Evolutionary conservation across 2,329 filamentous ascomycete genomes (phyloP).

Genomic region (Cytospora mali): DNA sequence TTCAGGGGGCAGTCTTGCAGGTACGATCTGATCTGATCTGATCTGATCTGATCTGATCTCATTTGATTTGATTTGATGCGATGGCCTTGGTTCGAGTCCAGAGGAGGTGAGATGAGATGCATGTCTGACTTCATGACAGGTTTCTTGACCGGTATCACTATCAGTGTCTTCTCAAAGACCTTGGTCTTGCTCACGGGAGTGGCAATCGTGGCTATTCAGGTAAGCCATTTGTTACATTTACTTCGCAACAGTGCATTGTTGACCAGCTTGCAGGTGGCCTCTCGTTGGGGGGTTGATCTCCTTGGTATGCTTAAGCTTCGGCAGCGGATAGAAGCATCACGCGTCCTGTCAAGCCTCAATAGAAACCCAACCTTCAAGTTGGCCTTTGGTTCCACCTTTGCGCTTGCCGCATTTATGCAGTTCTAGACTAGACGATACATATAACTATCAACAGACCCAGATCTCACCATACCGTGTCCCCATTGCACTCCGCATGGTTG

Average conservation of each 20-base stretch:
- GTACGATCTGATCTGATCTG: conserved; percentile 37
- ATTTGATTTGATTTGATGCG: background rate
- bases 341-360: conserved; percentile 53
- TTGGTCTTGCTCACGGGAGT: conserved; percentile 69
- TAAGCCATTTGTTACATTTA: conserved; percentile 39
- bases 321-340: conserved; percentile 41
- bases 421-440: conserved; percentile 37
- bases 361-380: conserved; percentile 66
- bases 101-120: background rate
- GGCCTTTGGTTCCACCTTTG: conserved; percentile 73
- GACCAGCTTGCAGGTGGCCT: conserved; percentile 42
- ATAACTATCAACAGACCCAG: conserved; percentile 2
- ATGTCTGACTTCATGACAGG: conserved; percentile 43
- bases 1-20: conserved; percentile 57
- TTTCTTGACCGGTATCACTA: conserved; percentile 63
- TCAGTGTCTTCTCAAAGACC: conserved; percentile 71
- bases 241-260: background rate
- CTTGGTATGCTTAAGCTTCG: conserved; percentile 42
- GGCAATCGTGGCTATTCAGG: conserved; percentile 64
- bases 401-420: conserved; percentile 66
- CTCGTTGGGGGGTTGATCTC: conserved; percentile 47
- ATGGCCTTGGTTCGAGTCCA: too few species aligned
- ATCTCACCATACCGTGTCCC: background rate
- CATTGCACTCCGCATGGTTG: too few species aligned
- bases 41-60: too few species aligned